Percentiles rank a stretch among this genome's conserved stretches.
These are phyloP conservation scores for Suillus bovinus DNA, from an alignment of 768 basidiomycete genomes.

Conservation along the genomic window DNA sequence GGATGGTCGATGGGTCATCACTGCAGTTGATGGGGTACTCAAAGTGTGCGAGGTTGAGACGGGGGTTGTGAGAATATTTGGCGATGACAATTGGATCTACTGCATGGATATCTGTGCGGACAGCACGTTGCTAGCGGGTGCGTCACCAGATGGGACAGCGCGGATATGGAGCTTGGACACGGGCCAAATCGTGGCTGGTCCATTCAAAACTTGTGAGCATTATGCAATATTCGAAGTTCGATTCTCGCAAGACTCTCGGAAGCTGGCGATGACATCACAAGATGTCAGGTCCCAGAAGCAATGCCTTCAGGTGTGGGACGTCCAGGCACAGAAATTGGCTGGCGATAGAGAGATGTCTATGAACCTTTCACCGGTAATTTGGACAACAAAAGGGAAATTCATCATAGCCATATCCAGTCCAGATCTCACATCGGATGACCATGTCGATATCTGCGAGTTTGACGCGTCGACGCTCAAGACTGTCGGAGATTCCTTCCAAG, in stretches of 20 bases:
- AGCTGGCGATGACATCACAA: not conserved
- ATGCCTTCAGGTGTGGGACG: not conserved
- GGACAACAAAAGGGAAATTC: not conserved
- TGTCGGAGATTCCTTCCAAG: not conserved
- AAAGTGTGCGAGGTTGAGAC: not conserved
- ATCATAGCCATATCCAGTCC: not conserved
- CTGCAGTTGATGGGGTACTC: not conserved
- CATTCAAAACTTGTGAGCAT: too few relatives aligned
- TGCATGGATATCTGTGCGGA: not conserved
- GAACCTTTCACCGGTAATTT: not conserved
- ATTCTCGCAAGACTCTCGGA: not conserved
- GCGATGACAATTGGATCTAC: not conserved
- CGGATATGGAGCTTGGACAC: not conserved
- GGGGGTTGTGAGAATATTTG: not conserved
- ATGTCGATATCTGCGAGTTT: too few relatives aligned
- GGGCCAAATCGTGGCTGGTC: not conserved
- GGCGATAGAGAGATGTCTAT: too few relatives aligned
- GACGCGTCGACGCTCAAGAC: not conserved
- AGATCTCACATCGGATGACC: too few relatives aligned
- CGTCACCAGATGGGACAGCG: rapidly evolving
- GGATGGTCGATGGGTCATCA: not conserved
- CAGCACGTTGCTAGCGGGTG: not conserved
- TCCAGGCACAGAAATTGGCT: not conserved
- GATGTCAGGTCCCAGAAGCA: too few relatives aligned
- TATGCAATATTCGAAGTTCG: too few relatives aligned